Base-by-base conservation (phyloP, 805 yeast genomes). In the Yamadazyma olivae region DNA sequence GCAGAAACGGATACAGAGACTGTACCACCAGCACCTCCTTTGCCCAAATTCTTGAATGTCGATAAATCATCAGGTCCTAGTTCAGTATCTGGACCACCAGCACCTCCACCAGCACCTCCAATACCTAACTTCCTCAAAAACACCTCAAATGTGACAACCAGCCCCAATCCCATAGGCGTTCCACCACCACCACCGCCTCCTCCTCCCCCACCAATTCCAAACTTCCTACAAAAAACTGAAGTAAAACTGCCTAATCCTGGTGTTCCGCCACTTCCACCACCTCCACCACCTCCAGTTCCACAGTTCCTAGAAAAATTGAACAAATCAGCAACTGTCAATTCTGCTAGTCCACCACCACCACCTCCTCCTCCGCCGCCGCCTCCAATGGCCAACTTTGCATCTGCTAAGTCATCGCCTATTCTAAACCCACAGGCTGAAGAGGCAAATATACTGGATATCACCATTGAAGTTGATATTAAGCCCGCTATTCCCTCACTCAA, bases 241-340 rank as follows among this genome's bases (percentile, higher is more conserved):
- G 14, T 13, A 6, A 7, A 13, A 8, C 30, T 15, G 7, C 6
- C 18, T 14, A 8, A 5, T 17, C 31, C 16, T 17, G 7, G 2
- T 35, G 14, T 46, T 30, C 47, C 49, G 25, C 52, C 52, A 9
- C 53, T 51, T 10, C 44, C 50, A 10, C 51, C 50, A 17, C 52
- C 56, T n/a, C 53, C 57, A 8, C 59, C 61, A 13, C 53, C 52
- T n/a, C 50, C 57, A n/a, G 54, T 57, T 23, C 54, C 53, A 6
- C 21, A 33, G 10, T 37, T 47, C 25, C 28, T 48, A 10, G 33
- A 23, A 3, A 24, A 32, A 5, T 32, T 34, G 13, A 25, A 15
- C 17, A 25, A 24, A 16, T 20, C 6, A n/a, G 19, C 21, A 20
- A 15, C 33, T 10, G 10, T 31, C 13, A 17, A 43, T 15, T 43